Base-by-base conservation (phyloP, 1,139 yeast species). In the Casaregolazyma suthepensis region DNA sequence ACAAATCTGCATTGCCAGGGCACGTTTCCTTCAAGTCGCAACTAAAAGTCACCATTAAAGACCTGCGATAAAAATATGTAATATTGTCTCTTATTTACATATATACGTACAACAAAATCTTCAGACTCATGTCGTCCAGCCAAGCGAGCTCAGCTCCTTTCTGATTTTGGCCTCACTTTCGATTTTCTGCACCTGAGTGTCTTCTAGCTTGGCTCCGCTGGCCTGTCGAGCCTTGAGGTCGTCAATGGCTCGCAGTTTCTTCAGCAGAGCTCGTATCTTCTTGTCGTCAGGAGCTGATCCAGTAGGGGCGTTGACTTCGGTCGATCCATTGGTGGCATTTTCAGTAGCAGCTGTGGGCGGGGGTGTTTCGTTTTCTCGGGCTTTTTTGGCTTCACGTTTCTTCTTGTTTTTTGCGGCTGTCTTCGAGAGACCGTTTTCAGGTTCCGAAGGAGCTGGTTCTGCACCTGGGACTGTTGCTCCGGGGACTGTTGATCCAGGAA, bases 231-330 rank as follows among this genome's bases (percentile, higher is more conserved):
- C 81, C 71, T 91, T 91, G 65, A 94, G 79, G 51, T 83, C 83
- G 69, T 91, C 96, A 61, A 93, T 93, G 13, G 99, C 98, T 66
- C 98, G 81, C 61, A 93, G 78, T 72, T 94, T 94, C 75, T 93
- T 93, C 70, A 91, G 78, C 66, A 93, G 78, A 23, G 95, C 84
- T 68, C 99, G 81, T 60, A 89, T 85, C 72, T 90, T 90, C 77
- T 91, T 93, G 63, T 93, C 98, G 71, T 91, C 97, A 23, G 84
- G 72, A 3, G 62, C 61, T 12, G 64, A 59, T 7, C 67, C 61
- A 12, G 63, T 52, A 4, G 69, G 60, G 7, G 64, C 64, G 9
- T 48, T 47, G 7, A 58, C 52, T 5, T 69, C 63, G 7, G 68
- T 58, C 17, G 40, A 35, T 12, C 63, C 65, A 29, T 62, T 61